These are phyloP conservation scores for Ustilago hordei DNA, from an alignment of 1,284 basidiomycete species.

Conservation along the genomic window DNA sequence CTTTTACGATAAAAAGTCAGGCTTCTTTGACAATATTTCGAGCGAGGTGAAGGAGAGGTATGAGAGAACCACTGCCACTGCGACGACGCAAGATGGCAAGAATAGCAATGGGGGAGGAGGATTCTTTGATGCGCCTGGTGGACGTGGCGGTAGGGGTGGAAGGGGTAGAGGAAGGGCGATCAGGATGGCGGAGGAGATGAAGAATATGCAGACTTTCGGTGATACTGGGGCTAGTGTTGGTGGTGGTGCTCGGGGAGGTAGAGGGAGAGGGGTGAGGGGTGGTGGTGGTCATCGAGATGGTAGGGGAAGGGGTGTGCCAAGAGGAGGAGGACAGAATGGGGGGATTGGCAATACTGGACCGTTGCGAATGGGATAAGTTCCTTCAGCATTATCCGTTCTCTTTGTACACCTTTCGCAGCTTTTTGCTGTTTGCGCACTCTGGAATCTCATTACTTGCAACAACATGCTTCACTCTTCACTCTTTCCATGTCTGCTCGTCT, in stretches of 20 bases:
- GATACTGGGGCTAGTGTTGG: slow-evolving; percentile 45
- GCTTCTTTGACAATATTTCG: slow-evolving; percentile 69
- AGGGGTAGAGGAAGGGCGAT: slow-evolving; percentile 50
- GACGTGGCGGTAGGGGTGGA: slow-evolving; percentile 40
- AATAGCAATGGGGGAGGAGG: slow-evolving; percentile 15
- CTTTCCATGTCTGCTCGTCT: neutral
- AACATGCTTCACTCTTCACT: neutral
- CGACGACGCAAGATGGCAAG: neutral
- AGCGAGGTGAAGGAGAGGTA: slow-evolving; percentile 65
- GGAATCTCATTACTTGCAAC: neutral
- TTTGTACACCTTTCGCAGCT: slow-evolving; percentile 7
- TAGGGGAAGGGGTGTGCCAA: neutral
- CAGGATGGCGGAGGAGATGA: slow-evolving; percentile 61
- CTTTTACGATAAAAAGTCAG: slow-evolving; percentile 66
- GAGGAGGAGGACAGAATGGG: slow-evolving; percentile 6
- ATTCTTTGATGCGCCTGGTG: slow-evolving; percentile 33
- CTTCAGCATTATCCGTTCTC: neutral
- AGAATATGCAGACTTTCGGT: slow-evolving; percentile 67
- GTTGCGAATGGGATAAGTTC: slow-evolving; percentile 26
- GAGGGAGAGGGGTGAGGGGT: slow-evolving; percentile 27
- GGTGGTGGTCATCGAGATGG: slow-evolving; percentile 15
- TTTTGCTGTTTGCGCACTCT: neutral
- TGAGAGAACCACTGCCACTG: slow-evolving; percentile 27
- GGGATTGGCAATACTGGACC: slow-evolving; percentile 15
- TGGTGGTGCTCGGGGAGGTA: slow-evolving; percentile 12